Evolutionary conservation across 768 basidiomycete species (phyloP), one percentile per base, ranked within the genome.

Genomic region (Boletales sp.): DNA sequence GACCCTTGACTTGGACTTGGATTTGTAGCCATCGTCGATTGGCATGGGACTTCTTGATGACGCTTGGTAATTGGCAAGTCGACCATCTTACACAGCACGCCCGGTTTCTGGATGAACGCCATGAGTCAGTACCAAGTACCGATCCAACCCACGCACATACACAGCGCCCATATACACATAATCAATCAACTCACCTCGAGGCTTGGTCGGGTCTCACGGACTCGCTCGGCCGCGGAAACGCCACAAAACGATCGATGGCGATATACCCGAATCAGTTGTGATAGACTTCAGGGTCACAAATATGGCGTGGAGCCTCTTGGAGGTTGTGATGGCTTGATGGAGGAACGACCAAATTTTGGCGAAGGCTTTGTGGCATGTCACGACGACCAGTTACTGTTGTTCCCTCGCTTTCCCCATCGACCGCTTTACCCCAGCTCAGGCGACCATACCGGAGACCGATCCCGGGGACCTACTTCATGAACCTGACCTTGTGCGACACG

Each of bases 201-300:
- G 8, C 14, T 40, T 15, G 34, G 8, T 41, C 30, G 21, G 18
- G 44, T 51, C 46, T 33, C 50, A 48, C 48, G 42, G 19, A 18
- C 30, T 25, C 42, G 45, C 48, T n/a, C 50, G 31, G 55, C 59
- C 55, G 58, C 55, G 49, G 59, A 25, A 13, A 43, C 48, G 34
- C 56, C 43, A 55, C 55, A 28, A 28, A 17, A 43, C 13, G 33
- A 57, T 46, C 38, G 30, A 48, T 51, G 12, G 33, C 45, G 35
- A 46, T 46, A 30, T 30, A 14, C n/a, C 44, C 17, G 37, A 15
- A 56, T 48, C 30, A n/a, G 46, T 49, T 10, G 31, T 42, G 39
- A 60, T 54, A 44, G 51, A 51, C 59, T 50, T 41, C 52, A 56
- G 52, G 59, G 55, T 46, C 59, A 13, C 45, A 25, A 43, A 15